phyloP scores from a whole-genome alignment of 148 eudicot species.

The Heliosperma pusillum region DNA sequence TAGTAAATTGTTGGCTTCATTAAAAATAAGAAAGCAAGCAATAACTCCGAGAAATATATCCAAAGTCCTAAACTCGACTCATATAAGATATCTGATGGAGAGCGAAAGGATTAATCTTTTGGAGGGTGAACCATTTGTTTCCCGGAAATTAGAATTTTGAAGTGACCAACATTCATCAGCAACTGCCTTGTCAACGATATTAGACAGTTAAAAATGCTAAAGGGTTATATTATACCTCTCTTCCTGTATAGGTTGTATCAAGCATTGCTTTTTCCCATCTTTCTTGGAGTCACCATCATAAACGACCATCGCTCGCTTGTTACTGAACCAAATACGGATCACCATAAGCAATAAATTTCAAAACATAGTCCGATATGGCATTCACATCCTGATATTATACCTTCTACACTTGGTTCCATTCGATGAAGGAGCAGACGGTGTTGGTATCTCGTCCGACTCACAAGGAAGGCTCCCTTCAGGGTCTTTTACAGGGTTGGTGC shows the following conservation, averaged over 20 bases:
- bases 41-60: too few species aligned
- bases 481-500: not conserved
- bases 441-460: not conserved
- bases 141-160: too few species aligned
- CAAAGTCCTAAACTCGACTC: too few species aligned
- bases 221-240: constrained; percentile 17
- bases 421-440: not conserved
- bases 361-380: too few species aligned
- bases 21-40: too few species aligned
- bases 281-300: constrained; percentile 22
- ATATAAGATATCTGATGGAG: too few species aligned
- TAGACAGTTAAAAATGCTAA: not conserved
- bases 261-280: not conserved
- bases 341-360: not conserved
- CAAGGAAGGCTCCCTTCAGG: not conserved
- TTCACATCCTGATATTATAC: too few species aligned
- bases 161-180: not conserved
- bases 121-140: too few species aligned
- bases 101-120: too few species aligned
- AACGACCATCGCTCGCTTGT: constrained; percentile 17
- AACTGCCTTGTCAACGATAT: not conserved
- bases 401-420: not conserved
- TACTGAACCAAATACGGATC: not conserved
- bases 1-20: too few species aligned
- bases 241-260: not conserved